phyloP scores from a whole-genome alignment of 768 basidiomycete species.

The Clitopilus passeckerianus region DNA sequence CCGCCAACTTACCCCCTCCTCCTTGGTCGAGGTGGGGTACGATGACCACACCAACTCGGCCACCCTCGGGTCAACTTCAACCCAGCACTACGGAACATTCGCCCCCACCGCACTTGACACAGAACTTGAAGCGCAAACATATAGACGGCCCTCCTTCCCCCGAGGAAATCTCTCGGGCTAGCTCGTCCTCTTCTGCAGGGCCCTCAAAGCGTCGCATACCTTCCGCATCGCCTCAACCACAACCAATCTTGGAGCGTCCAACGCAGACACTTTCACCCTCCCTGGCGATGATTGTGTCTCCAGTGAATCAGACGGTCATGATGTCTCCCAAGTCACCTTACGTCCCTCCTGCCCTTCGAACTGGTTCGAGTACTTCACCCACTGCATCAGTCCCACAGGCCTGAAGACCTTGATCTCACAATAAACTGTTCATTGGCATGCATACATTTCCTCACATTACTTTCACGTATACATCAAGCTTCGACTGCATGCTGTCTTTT shows the following conservation, averaged over 20 bases:
- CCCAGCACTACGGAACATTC: conserved; percentile 24
- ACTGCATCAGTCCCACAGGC: conserved; percentile 11
- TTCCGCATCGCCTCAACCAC: conserved; percentile 20
- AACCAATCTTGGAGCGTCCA: conserved; percentile 23
- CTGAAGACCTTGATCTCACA: conserved; percentile 17
- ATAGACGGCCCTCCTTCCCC: conserved; percentile 27
- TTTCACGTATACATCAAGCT: not conserved
- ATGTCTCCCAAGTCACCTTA: conserved; percentile 28
- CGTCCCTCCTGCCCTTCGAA: conserved; percentile 22
- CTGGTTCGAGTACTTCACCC: conserved; percentile 19
- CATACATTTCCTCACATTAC: not conserved
- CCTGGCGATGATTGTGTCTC: conserved; percentile 61
- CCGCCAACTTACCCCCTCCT: conserved; percentile 10
- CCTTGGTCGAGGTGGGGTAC: conserved; percentile 48
- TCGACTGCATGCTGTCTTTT: not conserved
- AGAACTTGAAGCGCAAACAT: conserved; percentile 33
- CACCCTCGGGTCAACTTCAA: conserved; percentile 37
- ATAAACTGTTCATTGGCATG: conserved; percentile 1
- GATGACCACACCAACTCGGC: conserved; percentile 38
- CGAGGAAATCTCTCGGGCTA: conserved; percentile 15
- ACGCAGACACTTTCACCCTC: conserved; percentile 56
- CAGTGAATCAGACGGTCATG: conserved; percentile 35
- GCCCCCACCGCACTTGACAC: conserved; percentile 31
- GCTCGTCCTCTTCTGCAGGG: conserved; percentile 18
- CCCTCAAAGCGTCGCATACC: conserved; percentile 33